phyloP scores from a whole-genome alignment of 441 rosid genomes.

The Lepidium campestre region DNA sequence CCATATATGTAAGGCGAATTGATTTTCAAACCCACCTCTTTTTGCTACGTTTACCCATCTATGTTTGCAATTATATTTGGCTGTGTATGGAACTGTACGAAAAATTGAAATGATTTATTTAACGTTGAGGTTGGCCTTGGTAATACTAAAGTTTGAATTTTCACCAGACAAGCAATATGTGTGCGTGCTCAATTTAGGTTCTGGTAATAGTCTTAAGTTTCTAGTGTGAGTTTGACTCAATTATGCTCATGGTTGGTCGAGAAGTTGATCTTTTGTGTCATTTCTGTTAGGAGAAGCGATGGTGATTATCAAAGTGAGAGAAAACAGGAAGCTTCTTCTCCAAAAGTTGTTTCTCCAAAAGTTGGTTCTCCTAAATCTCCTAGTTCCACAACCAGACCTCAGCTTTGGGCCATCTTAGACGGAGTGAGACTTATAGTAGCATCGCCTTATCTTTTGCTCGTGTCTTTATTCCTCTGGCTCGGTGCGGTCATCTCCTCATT shows the following conservation, averaged over 20 bases:
- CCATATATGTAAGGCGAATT: background rate
- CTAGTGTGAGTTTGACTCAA: background rate
- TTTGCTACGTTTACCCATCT: background rate
- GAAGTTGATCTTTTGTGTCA: constrained; percentile 15
- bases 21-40: background rate
- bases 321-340: constrained; percentile 29
- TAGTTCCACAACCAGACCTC: constrained; percentile 46
- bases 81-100: background rate
- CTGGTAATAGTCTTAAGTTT: background rate
- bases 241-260: constrained; percentile 4
- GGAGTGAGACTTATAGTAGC: constrained; percentile 75
- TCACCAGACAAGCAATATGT: background rate
- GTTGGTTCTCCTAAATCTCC: constrained; percentile 44
- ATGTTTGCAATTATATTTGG: background rate
- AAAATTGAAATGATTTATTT: background rate
- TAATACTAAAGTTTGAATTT: background rate
- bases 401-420: constrained; percentile 67
- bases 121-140: background rate
- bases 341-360: constrained; percentile 20
- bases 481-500: constrained; percentile 92
- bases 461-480: constrained; percentile 88
- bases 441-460: constrained; percentile 69
- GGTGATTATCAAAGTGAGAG: constrained; percentile 35
- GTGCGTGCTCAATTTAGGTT: background rate
- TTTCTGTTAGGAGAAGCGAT: constrained; percentile 35